Evolutionary conservation across 1,139 yeast genomes (phyloP), one percentile per base, ranked within the genome.

Genomic region (Magnusiomyces paraingens): DNA sequence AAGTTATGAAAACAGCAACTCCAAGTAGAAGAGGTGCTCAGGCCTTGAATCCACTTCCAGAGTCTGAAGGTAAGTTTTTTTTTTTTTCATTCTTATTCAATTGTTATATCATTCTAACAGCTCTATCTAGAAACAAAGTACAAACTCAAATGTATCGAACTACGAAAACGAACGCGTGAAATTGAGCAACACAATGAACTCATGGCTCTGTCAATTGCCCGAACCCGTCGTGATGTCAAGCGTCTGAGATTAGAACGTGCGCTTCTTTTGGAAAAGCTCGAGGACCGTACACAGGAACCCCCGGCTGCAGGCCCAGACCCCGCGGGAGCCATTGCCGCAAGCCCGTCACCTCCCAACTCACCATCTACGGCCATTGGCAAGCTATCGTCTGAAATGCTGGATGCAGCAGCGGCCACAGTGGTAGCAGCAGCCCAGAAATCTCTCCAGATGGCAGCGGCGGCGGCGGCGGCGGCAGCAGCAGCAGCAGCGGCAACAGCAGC

Each of bases 241-340:
- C 75, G 98, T 59, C 73, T 88, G 52, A 80, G 96, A 56, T 76
- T 90, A 45, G 98, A 93, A 66, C 85, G 94, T 63, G 81, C 91
- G 1, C 74, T 91, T 32, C 72, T 93, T 50, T 71, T 91, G 51
- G 97, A 93, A 65, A 77, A 89, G 59, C 77, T 93, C 47, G 97
- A 91, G 65, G 50, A 47, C 20, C 18, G 50, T 15, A 47, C 50
- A 8, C 26, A 14, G 15, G 17, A 8, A 4, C 17, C 40, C 5
- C 40, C 40, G 3, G 17, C n/a, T 4, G 17, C n/a, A 4, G 17
- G 17, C 17, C 17, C 40, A n/a, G 40, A 36, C 17, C 17, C n/a
- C n/a, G 40, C 40, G 3, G n/a, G 17, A 3, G 40, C 40, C 40
- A 17, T 17, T 36, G 49, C 35, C 29, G 36, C 20, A 10, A 21